phyloP scores from a whole-genome alignment of 768 basidiomycete species.

The Pleurotus citrinopileatus region DNA sequence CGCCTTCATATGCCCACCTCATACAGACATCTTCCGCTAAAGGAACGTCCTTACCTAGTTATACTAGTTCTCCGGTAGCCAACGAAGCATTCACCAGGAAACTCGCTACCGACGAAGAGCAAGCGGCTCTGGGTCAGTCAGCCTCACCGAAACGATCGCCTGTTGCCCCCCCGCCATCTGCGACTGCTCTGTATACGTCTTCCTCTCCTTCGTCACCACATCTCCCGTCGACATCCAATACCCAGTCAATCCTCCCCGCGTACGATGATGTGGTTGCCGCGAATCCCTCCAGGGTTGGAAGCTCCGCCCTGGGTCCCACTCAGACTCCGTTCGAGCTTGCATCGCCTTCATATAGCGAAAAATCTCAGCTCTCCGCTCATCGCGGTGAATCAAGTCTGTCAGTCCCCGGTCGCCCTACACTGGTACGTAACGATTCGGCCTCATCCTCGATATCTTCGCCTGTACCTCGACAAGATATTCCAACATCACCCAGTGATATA shows the following conservation, averaged over 20 bases:
- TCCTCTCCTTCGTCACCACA: background rate
- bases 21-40: background rate
- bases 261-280: conserved; percentile 1
- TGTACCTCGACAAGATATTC: background rate
- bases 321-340: background rate
- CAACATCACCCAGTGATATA: too few species aligned
- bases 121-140: background rate
- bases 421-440: background rate
- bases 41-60: conserved; percentile 4
- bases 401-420: background rate
- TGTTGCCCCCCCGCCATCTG: background rate
- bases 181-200: background rate
- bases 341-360: background rate
- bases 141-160: background rate
- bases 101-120: conserved; percentile 15
- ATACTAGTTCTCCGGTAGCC: conserved; percentile 21
- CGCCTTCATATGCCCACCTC: background rate
- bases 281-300: too few species aligned
- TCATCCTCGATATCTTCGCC: background rate
- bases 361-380: background rate
- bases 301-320: background rate
- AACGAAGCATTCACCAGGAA: conserved; percentile 44
- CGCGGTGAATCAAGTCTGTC: background rate
- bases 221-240: background rate
- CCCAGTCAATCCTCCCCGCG: background rate